phyloP scores from a whole-genome alignment of 2,329 filamentous ascomycete genomes.

The Rhynchosporium secalis region DNA sequence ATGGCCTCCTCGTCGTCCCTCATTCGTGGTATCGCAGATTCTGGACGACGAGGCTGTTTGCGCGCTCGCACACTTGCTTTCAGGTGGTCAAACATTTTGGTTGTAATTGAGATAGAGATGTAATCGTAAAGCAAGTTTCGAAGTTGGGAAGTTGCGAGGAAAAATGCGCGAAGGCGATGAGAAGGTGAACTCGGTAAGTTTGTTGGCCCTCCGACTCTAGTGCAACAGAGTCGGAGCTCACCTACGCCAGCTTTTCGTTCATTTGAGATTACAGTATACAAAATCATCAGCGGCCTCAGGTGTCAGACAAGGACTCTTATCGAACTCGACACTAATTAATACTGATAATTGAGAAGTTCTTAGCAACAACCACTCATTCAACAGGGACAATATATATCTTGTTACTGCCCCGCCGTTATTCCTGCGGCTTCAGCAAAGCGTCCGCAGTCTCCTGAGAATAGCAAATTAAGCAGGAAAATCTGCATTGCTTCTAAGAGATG shows the following conservation, averaged over 20 bases:
- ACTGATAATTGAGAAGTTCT: no score
- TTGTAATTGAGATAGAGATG: neutral
- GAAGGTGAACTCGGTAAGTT: neutral
- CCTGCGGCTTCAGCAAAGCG: no score
- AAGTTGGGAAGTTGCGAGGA: neutral
- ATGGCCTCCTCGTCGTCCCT: conserved; percentile 10
- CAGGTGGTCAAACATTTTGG: conserved; percentile 8
- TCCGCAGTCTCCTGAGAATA: no score
- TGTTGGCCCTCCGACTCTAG: neutral
- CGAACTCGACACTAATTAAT: neutral
- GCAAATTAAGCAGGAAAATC: no score
- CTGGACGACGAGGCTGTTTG: conserved; percentile 3
- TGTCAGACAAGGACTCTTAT: neutral
- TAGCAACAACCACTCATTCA: no score
- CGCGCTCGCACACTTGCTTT: conserved; percentile 12
- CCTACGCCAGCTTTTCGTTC: neutral
- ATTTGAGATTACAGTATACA: neutral
- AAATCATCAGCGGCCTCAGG: no score
- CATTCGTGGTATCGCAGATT: conserved; percentile 13
- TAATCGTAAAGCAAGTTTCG: neutral
- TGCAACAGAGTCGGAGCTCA: no score
- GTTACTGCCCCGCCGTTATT: no score
- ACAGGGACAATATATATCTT: no score
- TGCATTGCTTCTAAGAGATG: no score
- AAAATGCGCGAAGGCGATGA: neutral